These are phyloP conservation scores for Kluyveromyces nonfermentans DNA, from an alignment of 805 yeast genomes.

Conservation along the genomic window DNA sequence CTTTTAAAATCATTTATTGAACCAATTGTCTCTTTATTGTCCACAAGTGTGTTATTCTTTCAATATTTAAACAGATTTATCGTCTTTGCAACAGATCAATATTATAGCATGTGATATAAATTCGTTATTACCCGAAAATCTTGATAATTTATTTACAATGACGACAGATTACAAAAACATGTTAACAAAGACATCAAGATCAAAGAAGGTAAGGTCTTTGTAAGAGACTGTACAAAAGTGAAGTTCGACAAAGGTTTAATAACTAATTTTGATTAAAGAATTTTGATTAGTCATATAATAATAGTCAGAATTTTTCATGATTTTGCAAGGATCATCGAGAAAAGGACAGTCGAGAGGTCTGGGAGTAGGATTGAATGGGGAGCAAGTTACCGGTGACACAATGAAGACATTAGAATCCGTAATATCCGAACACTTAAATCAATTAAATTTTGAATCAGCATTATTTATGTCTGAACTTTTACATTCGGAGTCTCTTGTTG, in stretches of 20 bases:
- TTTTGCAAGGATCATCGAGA: not conserved
- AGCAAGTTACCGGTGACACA: not conserved
- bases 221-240: no score
- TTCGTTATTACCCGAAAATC: not conserved
- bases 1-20: no score
- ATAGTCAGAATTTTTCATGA: no score
- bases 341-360: not conserved
- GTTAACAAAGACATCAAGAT: not conserved
- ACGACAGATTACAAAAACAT: not conserved
- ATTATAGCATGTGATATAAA: not conserved
- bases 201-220: no score
- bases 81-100: not conserved
- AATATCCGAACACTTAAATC: constrained; percentile 8
- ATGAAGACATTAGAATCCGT: not conserved
- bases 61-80: no score
- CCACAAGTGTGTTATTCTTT: no score
- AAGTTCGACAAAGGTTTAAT: no score
- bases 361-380: not conserved
- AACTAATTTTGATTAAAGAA: no score
- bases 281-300: no score
- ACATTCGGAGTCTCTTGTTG: constrained; percentile 40
- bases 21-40: no score
- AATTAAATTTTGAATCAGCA: constrained; percentile 44
- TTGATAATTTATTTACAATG: no score
- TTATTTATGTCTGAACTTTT: constrained; percentile 80